Evolutionary conservation across 2,329 filamentous ascomycete genomes (phyloP).

Genomic region (Lojkania enalia): DNA sequence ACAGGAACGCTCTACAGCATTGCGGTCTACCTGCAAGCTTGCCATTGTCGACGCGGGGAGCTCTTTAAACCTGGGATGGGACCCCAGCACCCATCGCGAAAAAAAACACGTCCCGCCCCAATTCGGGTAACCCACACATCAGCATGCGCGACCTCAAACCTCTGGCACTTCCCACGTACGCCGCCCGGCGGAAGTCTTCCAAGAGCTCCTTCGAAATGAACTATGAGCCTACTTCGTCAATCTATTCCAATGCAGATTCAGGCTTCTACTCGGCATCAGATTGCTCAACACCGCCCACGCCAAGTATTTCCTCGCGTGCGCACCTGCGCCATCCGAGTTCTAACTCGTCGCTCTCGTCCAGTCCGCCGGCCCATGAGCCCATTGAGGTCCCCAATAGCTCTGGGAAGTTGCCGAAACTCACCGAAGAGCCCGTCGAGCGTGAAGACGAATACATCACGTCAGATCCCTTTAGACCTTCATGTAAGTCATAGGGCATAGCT

Average conservation of each 20-base stretch:
- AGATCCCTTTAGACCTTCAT: constrained; percentile 63
- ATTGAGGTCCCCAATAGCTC: constrained; percentile 61
- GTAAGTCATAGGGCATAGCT: constrained; percentile 57
- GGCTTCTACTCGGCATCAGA: constrained; percentile 62
- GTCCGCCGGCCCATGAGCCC: constrained; percentile 55
- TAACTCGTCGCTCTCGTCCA: constrained; percentile 71
- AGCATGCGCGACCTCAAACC: constrained; percentile 47
- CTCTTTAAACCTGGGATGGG: constrained; percentile 43
- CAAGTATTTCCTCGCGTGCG: constrained; percentile 67
- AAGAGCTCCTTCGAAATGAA: constrained; percentile 40
- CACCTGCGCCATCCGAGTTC: constrained; percentile 73
- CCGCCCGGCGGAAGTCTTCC: constrained; percentile 43
- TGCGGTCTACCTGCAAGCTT: constrained; percentile 13
- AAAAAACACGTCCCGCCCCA: constrained; percentile 33
- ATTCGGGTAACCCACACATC: constrained; percentile 17
- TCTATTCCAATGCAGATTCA: constrained; percentile 42
- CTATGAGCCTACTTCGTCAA: constrained; percentile 34
- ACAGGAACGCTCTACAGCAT: constrained; percentile 20
- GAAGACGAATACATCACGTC: constrained; percentile 62
- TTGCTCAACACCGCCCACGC: constrained; percentile 69
- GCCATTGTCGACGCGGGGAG: constrained; percentile 19
- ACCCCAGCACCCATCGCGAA: constrained; percentile 35
- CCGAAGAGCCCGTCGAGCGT: constrained; percentile 77
- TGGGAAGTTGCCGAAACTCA: constrained; percentile 76
- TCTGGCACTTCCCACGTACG: constrained; percentile 43